Evolutionary conservation across 2,329 filamentous ascomycete genomes (phyloP).

Genomic region (Colletotrichum truncatum): DNA sequence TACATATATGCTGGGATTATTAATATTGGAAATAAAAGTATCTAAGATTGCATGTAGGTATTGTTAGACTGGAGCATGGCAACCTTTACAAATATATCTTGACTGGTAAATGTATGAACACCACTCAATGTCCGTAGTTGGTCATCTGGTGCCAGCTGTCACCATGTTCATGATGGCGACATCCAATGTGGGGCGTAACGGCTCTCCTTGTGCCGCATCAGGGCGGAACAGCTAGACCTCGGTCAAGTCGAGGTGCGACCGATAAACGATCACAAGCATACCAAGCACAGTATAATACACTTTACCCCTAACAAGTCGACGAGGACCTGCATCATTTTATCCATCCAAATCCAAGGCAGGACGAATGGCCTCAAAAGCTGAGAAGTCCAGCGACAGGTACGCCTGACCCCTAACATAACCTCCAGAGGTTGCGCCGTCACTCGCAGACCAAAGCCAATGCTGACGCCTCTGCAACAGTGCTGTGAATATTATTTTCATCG

Average conservation of each 20-base stretch:
- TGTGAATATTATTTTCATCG: slow-evolving; percentile 72
- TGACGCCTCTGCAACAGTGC: slow-evolving; percentile 41
- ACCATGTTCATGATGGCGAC: background rate
- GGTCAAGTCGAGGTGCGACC: background rate
- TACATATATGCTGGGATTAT: no score
- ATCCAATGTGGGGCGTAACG: background rate
- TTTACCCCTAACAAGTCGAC: no score
- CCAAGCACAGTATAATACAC: no score
- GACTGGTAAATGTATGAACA: no score
- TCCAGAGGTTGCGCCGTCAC: background rate
- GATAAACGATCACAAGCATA: background rate
- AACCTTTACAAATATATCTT: no score
- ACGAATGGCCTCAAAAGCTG: background rate
- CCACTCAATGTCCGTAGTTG: no score
- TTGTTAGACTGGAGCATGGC: no score
- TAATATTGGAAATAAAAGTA: no score
- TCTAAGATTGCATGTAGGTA: no score
- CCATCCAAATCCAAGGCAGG: background rate
- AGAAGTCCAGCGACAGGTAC: slow-evolving; percentile 5
- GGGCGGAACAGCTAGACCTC: background rate
- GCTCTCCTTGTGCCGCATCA: no score
- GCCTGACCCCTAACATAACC: background rate
- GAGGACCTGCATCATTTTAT: background rate
- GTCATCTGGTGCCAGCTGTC: background rate
- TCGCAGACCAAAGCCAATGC: background rate